These are phyloP conservation scores for Drechslerella dactyloides DNA, from an alignment of 2,329 filamentous ascomycete species.

Conservation along the genomic window DNA sequence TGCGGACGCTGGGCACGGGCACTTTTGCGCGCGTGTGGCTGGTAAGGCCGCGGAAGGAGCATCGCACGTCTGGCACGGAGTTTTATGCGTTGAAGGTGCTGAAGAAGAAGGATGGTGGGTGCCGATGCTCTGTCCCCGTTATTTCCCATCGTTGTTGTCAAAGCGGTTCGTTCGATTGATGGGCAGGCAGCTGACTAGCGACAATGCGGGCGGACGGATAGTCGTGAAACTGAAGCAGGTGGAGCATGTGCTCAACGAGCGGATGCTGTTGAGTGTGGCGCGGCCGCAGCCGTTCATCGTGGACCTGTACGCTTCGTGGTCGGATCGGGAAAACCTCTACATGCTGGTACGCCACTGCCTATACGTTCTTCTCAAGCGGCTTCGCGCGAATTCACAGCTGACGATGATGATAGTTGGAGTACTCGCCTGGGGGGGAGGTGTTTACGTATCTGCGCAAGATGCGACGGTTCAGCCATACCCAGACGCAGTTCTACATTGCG, in stretches of 20 bases:
- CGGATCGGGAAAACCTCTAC: slow-evolving; percentile 78
- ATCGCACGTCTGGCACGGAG: slow-evolving; percentile 54
- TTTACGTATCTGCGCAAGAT: slow-evolving; percentile 81
- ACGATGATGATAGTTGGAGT: slow-evolving; percentile 52
- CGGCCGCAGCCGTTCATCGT: slow-evolving; percentile 85
- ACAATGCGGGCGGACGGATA: slow-evolving; percentile 54
- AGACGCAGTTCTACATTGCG: slow-evolving; percentile 80
- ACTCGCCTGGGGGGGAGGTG: slow-evolving; percentile 70
- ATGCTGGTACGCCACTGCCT: slow-evolving; percentile 66
- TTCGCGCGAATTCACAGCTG: background rate
- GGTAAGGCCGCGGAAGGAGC: slow-evolving; percentile 68
- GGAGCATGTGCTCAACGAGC: slow-evolving; percentile 84
- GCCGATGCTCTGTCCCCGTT: background rate
- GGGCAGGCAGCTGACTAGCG: background rate
- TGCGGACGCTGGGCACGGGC: slow-evolving; percentile 75
- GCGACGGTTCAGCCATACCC: slow-evolving; percentile 78
- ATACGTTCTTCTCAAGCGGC: slow-evolving; percentile 3
- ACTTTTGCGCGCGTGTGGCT: slow-evolving; percentile 85
- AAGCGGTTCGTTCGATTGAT: background rate
- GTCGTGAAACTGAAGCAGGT: slow-evolving; percentile 85
- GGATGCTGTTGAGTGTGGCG: slow-evolving; percentile 76
- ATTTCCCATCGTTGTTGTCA: too few relatives aligned
- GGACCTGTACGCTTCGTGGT: slow-evolving; percentile 76
- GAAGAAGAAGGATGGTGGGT: slow-evolving; percentile 62
- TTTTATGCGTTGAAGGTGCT: slow-evolving; percentile 54